Evolutionary conservation across 352 stramenopile genomes (phyloP), one percentile per base, ranked within the genome.

Genomic region (Globisporangium nunn): DNA sequence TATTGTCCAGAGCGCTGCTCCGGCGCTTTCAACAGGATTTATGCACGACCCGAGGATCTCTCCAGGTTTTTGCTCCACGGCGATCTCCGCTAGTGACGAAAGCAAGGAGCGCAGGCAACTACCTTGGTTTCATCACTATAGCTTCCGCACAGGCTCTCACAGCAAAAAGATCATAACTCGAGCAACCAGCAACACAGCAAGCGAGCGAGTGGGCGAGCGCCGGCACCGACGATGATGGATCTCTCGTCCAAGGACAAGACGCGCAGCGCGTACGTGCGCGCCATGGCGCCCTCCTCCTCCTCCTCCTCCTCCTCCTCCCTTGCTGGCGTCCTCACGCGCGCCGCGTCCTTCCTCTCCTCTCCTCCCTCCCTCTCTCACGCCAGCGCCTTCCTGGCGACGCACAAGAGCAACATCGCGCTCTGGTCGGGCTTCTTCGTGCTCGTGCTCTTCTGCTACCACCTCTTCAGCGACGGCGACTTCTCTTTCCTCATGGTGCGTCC

Each of bases 401-500:
- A 98, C 69, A 98, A 98, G 71, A 91, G 85, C 67, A 98, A 98
- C 75, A 97, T 98, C 40, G 80, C 93, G 28, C 82, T 98, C 40
- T 99, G 96, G 96, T 96, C 87, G 63, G 93, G 81, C 54, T 98
- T 99, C 66, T 91, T 98, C 51, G 88, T 96, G 14, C 70, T 87
- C 18, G 94, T 97, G 46, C 78, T 98, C 46, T 95, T 98, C 59
- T 95, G 96, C 68, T 98, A 98, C 71, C 93, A 97, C 69, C 77
- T 98, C 45, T 89, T 99, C 56, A 98, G 91, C 44, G 95, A 98
- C 69, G 96, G 96, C 35, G 97, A 99, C 72, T 99, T 99, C 71
- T 99, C 95, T 46, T 99, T 99, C 70, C 80, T 99, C 14, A 98
- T 99, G 92, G 89, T 97, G 52, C 50, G 59, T 49, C 23, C 31